Percentiles rank a stretch among this genome's conserved stretches.
Evolutionary conservation across 768 basidiomycete species (phyloP).

Genomic region (Phylloporus sp.): DNA sequence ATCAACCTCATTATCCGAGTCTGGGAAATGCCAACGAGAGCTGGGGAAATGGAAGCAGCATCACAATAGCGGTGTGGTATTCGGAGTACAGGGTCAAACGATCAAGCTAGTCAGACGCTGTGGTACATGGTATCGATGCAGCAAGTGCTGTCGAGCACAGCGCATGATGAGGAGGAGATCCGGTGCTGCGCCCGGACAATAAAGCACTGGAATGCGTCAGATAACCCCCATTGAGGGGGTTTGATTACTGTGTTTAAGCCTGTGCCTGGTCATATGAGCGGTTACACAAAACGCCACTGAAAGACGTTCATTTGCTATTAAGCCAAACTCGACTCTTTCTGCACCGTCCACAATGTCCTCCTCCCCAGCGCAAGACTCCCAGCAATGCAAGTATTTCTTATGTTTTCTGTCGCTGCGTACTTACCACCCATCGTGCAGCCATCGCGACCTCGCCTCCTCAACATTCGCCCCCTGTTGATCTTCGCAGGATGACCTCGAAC

Average conservation of each 20-base stretch:
- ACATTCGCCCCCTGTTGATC: constrained; percentile 39
- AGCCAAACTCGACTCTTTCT: constrained; percentile 14
- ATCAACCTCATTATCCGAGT: neutral
- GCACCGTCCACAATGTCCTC: constrained; percentile 13
- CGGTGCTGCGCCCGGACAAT: neutral
- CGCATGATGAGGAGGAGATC: neutral
- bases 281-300: constrained; percentile 13
- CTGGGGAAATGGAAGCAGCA: neutral
- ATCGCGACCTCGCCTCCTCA: constrained; percentile 16
- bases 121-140: neutral
- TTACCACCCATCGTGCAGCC: constrained; percentile 7
- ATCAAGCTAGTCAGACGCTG: neutral
- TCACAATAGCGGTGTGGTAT: neutral
- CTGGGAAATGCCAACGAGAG: neutral
- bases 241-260: neutral
- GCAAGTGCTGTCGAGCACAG: neutral
- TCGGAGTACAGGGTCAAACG: neutral
- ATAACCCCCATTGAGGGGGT: constrained; percentile 12
- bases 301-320: constrained; percentile 16
- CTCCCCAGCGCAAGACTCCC: constrained; percentile 12
- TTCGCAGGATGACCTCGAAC: constrained; percentile 55
- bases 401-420: neutral
- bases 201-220: neutral
- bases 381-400: constrained; percentile 13
- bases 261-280: neutral